phyloP scores from a whole-genome alignment of 176 grass and related monocot genomes.

The Cenchrus fungigraminus region DNA sequence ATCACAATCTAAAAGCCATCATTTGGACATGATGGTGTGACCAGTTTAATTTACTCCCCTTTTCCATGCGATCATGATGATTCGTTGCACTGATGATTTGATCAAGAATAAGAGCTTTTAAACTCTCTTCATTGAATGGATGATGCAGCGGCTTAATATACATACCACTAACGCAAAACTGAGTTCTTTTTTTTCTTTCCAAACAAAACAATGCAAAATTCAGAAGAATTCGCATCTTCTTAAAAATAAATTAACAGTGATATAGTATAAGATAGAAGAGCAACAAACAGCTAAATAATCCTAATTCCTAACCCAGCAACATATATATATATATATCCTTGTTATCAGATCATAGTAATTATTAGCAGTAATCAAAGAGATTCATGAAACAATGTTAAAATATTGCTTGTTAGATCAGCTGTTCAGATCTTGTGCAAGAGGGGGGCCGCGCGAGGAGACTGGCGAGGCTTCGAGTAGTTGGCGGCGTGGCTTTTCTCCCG shows the following conservation, averaged over 20 bases:
- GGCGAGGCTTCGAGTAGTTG: constrained; percentile 65
- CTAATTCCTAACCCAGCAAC: not conserved
- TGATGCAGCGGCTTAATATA: not conserved
- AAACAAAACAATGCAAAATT: not conserved
- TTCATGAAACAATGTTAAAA: not conserved
- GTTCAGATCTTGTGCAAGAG: constrained; percentile 49
- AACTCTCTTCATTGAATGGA: not conserved
- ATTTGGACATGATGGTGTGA: constrained; percentile 44
- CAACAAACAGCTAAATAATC: not conserved
- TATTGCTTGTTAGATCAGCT: not conserved
- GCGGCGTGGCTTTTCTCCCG: constrained; percentile 46
- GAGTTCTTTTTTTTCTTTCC: not conserved
- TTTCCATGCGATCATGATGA: constrained; percentile 36
- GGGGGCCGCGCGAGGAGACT: constrained; percentile 19
- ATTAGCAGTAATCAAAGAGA: not conserved
- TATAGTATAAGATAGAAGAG: too few relatives aligned
- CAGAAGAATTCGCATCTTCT: not conserved
- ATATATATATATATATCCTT: not conserved
- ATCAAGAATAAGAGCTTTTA: not conserved
- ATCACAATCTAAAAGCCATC: constrained; percentile 37
- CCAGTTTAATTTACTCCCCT: not conserved
- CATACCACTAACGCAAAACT: not conserved
- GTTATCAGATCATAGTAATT: not conserved
- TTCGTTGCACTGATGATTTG: constrained; percentile 29
- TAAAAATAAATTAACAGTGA: not conserved